Evolutionary conservation across 345 rosid species (phyloP).

Genomic region (Eucalyptus virginea): DNA sequence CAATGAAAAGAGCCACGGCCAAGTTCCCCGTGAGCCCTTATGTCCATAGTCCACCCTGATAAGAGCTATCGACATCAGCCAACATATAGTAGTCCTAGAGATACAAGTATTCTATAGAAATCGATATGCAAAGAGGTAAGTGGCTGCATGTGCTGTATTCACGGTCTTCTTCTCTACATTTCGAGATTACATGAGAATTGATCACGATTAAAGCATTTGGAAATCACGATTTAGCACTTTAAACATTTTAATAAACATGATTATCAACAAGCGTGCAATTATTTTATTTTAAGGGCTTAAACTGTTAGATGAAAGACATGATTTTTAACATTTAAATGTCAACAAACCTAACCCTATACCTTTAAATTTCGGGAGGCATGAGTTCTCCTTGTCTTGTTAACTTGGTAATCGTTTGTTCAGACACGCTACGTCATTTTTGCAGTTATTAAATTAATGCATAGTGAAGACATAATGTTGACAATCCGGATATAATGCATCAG

Average conservation of each 20-base stretch:
- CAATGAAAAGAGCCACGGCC: neutral
- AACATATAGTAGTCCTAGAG: neutral
- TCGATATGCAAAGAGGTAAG: neutral
- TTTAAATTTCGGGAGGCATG: neutral
- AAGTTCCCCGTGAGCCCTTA: neutral
- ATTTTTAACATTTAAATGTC: neutral
- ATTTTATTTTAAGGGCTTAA: neutral
- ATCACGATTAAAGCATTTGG: neutral
- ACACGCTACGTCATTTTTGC: neutral
- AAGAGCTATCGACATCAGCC: neutral
- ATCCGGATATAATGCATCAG: neutral
- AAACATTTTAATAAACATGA: neutral
- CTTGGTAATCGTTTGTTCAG: neutral
- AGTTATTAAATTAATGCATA: neutral
- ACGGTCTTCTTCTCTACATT: neutral
- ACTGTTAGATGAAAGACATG: neutral
- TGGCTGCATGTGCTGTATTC: neutral
- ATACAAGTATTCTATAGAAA: neutral
- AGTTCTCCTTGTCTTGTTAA: neutral
- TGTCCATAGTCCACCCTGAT: neutral
- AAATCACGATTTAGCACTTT: neutral
- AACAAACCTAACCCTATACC: fast-evolving
- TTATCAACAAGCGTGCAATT: neutral
- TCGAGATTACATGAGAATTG: neutral
- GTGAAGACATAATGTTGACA: neutral